Base-by-base conservation (phyloP, 2,329 filamentous ascomycete species). In the Aspergillus amoenus region DNA sequence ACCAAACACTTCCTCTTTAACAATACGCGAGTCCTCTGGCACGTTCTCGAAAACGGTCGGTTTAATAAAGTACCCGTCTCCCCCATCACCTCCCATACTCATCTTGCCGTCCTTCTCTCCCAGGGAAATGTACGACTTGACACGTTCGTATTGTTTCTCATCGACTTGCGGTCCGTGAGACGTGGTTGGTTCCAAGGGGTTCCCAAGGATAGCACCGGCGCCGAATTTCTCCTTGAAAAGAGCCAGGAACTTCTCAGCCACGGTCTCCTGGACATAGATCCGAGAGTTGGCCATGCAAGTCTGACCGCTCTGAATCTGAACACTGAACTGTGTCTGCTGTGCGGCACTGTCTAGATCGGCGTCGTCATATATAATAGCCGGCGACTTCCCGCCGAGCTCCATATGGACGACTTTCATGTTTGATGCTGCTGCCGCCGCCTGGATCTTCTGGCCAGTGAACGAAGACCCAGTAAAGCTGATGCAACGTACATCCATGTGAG, bases 121-220 rank as follows among this genome's bases (percentile, higher is more conserved):
- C 58, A 82, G 78, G 70, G 91, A 77, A 67, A 89, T 86, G 74
- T 86, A 87, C 64, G 76, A 81, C 88, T 93, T 93, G 78, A 94
- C 90, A 62, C 89, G 87, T 79, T 93, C 89, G 69, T 88, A 94
- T 77, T 95, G 91, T 48, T 91, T 77, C 76, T 91, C 81, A 67
- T 88, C 90, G 69, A 93, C 88, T 78, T 93, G 90, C 30, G 91
- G 90, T 42, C 91, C 91, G 76, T 94, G 90, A 85, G 91, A 91
- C 56, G 89, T 93, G 58, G 88, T 82, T 64, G 82, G 74, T 67
- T 84, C 79, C 80, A 93, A 91, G 58, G 91, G 91, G 79, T 95
- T 88, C 64, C 90, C 91, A 64, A 93, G 86, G 65, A 84, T 81
- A 80, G 92, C 92, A 76, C 83, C 75, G 64, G 83, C 75, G 64